These are phyloP conservation scores for Phytophthora nicotianae DNA, from an alignment of 352 stramenopile species.

Conservation along the genomic window DNA sequence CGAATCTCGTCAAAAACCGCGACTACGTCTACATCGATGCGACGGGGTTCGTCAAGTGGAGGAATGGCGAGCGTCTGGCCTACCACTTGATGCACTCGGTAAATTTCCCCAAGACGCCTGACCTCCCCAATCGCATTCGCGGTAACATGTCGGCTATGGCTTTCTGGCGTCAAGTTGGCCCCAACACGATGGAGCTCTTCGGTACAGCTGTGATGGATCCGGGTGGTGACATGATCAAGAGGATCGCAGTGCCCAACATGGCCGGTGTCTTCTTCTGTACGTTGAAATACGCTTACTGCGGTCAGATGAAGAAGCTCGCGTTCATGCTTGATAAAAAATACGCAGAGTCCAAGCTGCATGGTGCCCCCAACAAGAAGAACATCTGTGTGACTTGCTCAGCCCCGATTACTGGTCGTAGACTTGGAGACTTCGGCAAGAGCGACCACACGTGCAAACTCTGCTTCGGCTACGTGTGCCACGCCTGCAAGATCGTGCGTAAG, in stretches of 20 bases:
- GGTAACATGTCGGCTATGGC: slow-evolving; percentile 46
- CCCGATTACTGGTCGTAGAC: slow-evolving; percentile 14
- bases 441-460: slow-evolving; percentile 44
- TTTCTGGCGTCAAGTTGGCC: slow-evolving; percentile 50
- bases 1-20: slow-evolving; percentile 36
- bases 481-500: slow-evolving; percentile 38
- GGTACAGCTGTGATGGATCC: slow-evolving; percentile 41
- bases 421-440: slow-evolving; percentile 33
- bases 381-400: slow-evolving; percentile 39
- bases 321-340: slow-evolving; percentile 46
- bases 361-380: slow-evolving; percentile 21
- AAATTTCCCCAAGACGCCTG: slow-evolving; percentile 36
- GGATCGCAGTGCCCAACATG: slow-evolving; percentile 33
- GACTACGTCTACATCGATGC: slow-evolving; percentile 47
- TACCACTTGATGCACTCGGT: slow-evolving; percentile 48
- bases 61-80: slow-evolving; percentile 36
- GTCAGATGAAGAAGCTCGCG: slow-evolving; percentile 45
- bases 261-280: slow-evolving; percentile 31
- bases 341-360: slow-evolving; percentile 31
- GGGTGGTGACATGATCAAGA: slow-evolving; percentile 38
- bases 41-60: slow-evolving; percentile 24
- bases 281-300: slow-evolving; percentile 37
- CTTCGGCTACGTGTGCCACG: slow-evolving; percentile 39
- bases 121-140: slow-evolving; percentile 50
- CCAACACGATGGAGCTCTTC: slow-evolving; percentile 55